Evolutionary conservation across 768 basidiomycete species (phyloP), one percentile per base, ranked within the genome.

Genomic region (Trametes punicea): DNA sequence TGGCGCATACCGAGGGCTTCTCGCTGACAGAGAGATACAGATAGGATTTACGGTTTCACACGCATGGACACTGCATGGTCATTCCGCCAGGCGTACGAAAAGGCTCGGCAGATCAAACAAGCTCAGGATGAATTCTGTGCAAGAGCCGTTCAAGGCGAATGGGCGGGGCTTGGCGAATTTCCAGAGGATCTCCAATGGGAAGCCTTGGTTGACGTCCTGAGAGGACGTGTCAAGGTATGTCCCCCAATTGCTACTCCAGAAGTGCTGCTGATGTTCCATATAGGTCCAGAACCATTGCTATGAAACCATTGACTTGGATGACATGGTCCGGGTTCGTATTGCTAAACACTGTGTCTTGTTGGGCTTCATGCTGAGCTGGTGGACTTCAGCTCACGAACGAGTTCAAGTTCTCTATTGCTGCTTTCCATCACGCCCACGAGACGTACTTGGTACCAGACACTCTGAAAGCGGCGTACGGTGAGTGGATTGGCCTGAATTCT

Each of bases 341-440:
- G 13, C 7, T 1, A 15, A 7, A 11, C 13, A n/a, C 23, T 15
- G 42, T 10, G 20, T 18, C 15, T 20, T 36, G 0, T 3, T 4
- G 2, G n/a, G 21, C 23, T 26, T 15, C 3, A 2, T 18, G 11
- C 31, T 11, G 13, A 36, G 23, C 20, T 15, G 4, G 11, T 18
- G 20, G 7, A 0, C 18, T 13, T 30, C n/a, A 93, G 83, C 77
- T 97, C 46, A 84, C 90, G 31, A 90, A 96, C 67, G 94, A 97
- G 70, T 98, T 95, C 76, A 74, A 91, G 63, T 93, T 93, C 66
- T 79, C 83, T 1, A 77, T 94, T 26, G 82, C 88, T 6, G 87
- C 90, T 6, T 84, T 94, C 66, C 91, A 94, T 64, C 88, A 91
- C 65, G 94, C 93, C 7, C 85, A 91, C 51, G 93, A 96, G 68